These are phyloP conservation scores for Tranzscheliella williamsii DNA, from an alignment of 1,284 basidiomycete species.

Conservation along the genomic window DNA sequence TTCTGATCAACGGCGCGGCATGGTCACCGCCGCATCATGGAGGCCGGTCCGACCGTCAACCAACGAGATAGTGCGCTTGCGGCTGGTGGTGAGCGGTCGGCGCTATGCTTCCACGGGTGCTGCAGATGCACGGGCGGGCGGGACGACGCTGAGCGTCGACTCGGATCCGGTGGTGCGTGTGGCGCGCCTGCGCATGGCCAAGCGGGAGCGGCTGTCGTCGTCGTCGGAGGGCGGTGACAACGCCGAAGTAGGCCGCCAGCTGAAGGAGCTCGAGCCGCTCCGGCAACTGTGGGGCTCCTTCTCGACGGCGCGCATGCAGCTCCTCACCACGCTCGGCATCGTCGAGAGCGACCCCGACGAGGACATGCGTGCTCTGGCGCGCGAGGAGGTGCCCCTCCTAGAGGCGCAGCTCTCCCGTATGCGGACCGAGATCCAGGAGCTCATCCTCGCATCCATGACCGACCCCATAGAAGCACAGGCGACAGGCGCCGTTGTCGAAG, in stretches of 20 bases:
- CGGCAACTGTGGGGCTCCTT: conserved; percentile 67
- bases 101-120: too few relatives aligned
- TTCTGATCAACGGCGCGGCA: too few relatives aligned
- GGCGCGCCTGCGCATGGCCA: conserved; percentile 21
- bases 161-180: conserved; percentile 25
- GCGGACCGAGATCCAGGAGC: conserved; percentile 68
- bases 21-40: too few relatives aligned
- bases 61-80: too few relatives aligned
- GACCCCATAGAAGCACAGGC: conserved; percentile 68
- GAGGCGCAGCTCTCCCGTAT: conserved; percentile 65
- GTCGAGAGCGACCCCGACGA: conserved; percentile 65
- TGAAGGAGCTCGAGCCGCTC: conserved; percentile 68
- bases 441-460: conserved; percentile 69
- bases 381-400: conserved; percentile 71
- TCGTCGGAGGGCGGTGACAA: conserved; percentile 7
- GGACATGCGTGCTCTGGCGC: conserved; percentile 75
- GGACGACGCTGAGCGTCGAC: conserved; percentile 19
- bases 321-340: conserved; percentile 45
- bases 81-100: background rate
- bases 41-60: too few relatives aligned
- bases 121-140: too few relatives aligned
- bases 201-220: conserved; percentile 22
- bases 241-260: conserved; percentile 28
- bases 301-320: conserved; percentile 63
- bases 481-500: conserved; percentile 80